Conservation (phyloP, 495 filamentous ascomycete genomes). For the Diplogelasinospora grovesii region DNA sequence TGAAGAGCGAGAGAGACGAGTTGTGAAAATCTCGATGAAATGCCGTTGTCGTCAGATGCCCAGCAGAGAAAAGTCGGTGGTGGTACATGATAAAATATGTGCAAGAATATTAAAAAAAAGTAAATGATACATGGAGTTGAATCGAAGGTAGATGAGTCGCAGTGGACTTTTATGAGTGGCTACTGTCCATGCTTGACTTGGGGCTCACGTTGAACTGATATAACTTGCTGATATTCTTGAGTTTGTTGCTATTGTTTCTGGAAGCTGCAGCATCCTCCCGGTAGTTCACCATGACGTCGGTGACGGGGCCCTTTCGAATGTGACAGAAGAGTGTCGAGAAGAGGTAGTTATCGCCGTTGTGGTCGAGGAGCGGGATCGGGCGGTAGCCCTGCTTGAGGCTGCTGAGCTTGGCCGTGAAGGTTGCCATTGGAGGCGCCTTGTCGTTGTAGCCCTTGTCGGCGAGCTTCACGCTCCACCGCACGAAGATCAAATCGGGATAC, state of each 20-base stretch:
- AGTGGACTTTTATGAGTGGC: slow-evolving; percentile 12
- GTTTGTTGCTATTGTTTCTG: slow-evolving; percentile 37
- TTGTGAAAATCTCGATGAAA: background rate
- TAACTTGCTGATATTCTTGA: slow-evolving; percentile 39
- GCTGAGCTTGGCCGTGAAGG: slow-evolving; percentile 85
- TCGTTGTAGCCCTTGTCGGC: slow-evolving; percentile 63
- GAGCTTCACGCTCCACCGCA: slow-evolving; percentile 86
- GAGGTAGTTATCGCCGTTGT: slow-evolving; percentile 80
- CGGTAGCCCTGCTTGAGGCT: slow-evolving; percentile 92
- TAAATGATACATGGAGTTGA: background rate
- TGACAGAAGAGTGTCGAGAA: slow-evolving; percentile 93
- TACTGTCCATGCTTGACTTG: slow-evolving; percentile 40
- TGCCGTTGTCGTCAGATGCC: slow-evolving; percentile 1
- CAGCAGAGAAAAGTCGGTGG: background rate
- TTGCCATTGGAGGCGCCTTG: slow-evolving; percentile 62
- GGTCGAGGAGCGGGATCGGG: slow-evolving; percentile 86
- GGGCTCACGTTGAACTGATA: slow-evolving; percentile 35
- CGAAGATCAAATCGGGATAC: slow-evolving; percentile 87
- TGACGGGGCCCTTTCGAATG: slow-evolving; percentile 60
- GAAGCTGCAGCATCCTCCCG: slow-evolving; percentile 28
- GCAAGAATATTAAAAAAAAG: slow-evolving; percentile 2
- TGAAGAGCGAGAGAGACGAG: background rate
- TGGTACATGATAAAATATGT: slow-evolving; percentile 8
- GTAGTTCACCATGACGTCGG: slow-evolving; percentile 44
- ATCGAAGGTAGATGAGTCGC: background rate